Conservation (phyloP, 306 rosid species). For the Alnus rubra region DNA sequence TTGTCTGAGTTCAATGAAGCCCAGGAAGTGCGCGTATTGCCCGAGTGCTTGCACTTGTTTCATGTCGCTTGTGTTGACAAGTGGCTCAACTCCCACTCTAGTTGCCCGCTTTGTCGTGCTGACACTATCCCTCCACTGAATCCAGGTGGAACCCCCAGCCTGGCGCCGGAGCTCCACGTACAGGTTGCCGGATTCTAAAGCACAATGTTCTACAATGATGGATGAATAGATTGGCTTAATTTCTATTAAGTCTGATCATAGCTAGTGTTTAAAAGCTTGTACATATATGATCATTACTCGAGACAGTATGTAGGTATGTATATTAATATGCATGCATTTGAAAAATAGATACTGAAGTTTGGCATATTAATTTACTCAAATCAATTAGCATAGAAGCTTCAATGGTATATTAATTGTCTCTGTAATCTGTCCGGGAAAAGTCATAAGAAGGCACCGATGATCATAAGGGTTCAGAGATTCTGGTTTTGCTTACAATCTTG, state of each 20-base stretch:
- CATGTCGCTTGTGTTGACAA: slow-evolving; percentile 25
- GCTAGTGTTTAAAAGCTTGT: not conserved
- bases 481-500: not conserved
- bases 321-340: not conserved
- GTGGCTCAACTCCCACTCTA: slow-evolving; percentile 21
- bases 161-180: not conserved
- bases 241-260: not conserved
- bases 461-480: not conserved
- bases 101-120: slow-evolving; percentile 32
- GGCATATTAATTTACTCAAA: not conserved
- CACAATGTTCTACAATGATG: not conserved
- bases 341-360: not conserved
- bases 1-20: slow-evolving; percentile 24
- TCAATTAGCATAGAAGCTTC: not conserved
- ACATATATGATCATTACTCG: not conserved
- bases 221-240: not conserved
- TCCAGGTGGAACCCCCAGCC: not conserved
- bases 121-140: slow-evolving; percentile 4
- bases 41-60: slow-evolving; percentile 25
- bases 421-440: not conserved
- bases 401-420: not conserved
- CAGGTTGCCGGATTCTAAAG: not conserved
- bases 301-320: not conserved
- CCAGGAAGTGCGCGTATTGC: slow-evolving; percentile 16
- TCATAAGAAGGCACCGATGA: too few species aligned